phyloP scores from a whole-genome alignment of 2,329 filamentous ascomycete species.

The Plectosphaerella sp. region DNA sequence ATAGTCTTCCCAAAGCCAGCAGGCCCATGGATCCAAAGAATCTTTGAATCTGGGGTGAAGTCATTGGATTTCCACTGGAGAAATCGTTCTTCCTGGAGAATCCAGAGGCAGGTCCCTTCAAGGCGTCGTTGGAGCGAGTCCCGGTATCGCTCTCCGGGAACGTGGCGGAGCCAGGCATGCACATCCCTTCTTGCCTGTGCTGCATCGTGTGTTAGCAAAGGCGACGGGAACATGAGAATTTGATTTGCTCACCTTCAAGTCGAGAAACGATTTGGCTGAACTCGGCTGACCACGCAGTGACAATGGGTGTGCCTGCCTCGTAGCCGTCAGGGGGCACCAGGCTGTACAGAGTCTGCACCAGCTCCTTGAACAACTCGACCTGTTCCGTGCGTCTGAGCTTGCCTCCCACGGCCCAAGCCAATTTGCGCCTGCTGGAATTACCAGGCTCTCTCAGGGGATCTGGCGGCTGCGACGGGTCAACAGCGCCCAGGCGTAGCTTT shows the following conservation, averaged over 20 bases:
- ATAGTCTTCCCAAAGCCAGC: slow-evolving; percentile 28
- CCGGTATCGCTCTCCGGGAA: slow-evolving; percentile 12
- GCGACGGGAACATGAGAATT: rapidly evolving
- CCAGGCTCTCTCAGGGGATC: not conserved
- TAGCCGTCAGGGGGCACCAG: slow-evolving; percentile 2
- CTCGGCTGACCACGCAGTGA: not conserved
- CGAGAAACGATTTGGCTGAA: not conserved
- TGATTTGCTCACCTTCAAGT: not conserved
- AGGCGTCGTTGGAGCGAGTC: slow-evolving; percentile 14
- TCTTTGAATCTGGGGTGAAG: not conserved
- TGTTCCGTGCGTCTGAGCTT: slow-evolving; percentile 6
- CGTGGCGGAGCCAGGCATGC: slow-evolving; percentile 9
- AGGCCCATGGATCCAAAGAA: slow-evolving; percentile 26
- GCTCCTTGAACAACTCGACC: slow-evolving; percentile 2
- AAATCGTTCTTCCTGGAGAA: slow-evolving; percentile 11
- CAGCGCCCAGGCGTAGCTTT: not conserved
- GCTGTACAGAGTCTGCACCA: slow-evolving; percentile 9
- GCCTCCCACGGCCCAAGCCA: slow-evolving; percentile 9
- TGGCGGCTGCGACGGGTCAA: not conserved
- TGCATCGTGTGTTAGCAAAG: not conserved
- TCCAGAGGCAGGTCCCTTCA: slow-evolving; percentile 20
- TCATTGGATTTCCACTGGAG: slow-evolving; percentile 14
- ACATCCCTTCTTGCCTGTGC: slow-evolving; percentile 7
- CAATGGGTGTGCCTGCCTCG: not conserved
- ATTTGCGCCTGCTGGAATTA: slow-evolving; percentile 6